A percentile compares a stretch with the other conserved stretches of the same genome.
These are phyloP conservation scores for Ganoderma leucocontextum DNA, from an alignment of 1,284 basidiomycete genomes.

Conservation along the genomic window DNA sequence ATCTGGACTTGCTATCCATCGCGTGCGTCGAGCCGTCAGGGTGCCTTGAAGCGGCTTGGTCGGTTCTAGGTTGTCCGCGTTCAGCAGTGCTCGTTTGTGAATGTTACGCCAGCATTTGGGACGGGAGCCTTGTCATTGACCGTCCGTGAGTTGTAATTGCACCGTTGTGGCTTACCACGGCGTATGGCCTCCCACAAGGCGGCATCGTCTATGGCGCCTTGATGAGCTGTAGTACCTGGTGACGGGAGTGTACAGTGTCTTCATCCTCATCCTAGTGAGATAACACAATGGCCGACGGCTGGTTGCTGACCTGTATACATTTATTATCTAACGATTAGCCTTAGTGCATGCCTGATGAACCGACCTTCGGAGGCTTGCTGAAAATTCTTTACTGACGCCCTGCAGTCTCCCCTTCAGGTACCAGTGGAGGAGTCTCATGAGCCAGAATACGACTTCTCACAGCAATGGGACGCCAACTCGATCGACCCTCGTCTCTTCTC, in stretches of 20 bases:
- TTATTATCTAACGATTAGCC: not conserved
- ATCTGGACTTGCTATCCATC: too few species aligned
- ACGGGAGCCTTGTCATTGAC: not conserved
- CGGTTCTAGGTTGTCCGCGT: not conserved
- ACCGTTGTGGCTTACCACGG: not conserved
- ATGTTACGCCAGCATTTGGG: not conserved
- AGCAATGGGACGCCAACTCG: constrained; percentile 34
- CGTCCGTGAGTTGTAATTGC: not conserved
- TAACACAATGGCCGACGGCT: not conserved
- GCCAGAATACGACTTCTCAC: constrained; percentile 24
- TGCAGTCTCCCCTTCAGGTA: constrained; percentile 16
- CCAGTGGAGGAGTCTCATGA: constrained; percentile 15
- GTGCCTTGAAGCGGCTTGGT: not conserved
- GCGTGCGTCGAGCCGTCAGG: too few species aligned
- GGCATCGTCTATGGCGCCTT: not conserved
- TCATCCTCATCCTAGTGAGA: not conserved
- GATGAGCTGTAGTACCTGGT: not conserved
- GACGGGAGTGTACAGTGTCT: not conserved
- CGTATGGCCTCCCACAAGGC: not conserved
- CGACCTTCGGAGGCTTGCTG: not conserved
- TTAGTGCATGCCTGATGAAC: not conserved
- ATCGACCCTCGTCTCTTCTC: constrained; percentile 40
- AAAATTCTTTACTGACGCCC: constrained; percentile 6
- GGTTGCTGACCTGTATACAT: not conserved
- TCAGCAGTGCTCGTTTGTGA: not conserved